These are phyloP conservation scores for Purpureocillium lavendulum DNA, from an alignment of 2,329 filamentous ascomycete species.

Conservation along the genomic window DNA sequence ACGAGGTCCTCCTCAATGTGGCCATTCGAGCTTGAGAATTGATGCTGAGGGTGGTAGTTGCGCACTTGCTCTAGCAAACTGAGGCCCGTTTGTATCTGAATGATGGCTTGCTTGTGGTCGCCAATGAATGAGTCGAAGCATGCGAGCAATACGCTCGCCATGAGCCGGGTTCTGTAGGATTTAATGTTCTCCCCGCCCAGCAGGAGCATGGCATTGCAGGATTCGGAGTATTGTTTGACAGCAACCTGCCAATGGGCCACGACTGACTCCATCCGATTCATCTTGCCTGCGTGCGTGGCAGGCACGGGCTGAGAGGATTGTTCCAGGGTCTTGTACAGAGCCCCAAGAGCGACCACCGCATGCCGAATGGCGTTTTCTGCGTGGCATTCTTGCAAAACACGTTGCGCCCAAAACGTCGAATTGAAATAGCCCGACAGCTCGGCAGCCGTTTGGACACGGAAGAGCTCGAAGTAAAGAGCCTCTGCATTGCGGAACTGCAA, in stretches of 20 bases:
- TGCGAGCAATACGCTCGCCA: slow-evolving; percentile 57
- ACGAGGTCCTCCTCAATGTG: slow-evolving; percentile 50
- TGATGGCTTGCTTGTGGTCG: slow-evolving; percentile 52
- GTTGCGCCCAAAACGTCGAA: slow-evolving; percentile 54
- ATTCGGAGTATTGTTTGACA: slow-evolving; percentile 49
- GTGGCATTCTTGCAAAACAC: slow-evolving; percentile 56
- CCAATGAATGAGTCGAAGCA: slow-evolving; percentile 62
- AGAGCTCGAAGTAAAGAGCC: slow-evolving; percentile 53
- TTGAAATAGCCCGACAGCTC: slow-evolving; percentile 62
- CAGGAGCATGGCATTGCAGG: slow-evolving; percentile 40
- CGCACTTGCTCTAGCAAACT: slow-evolving; percentile 42
- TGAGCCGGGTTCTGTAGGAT: slow-evolving; percentile 47
- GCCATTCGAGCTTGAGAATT: slow-evolving; percentile 23
- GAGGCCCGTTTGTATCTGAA: slow-evolving; percentile 52
- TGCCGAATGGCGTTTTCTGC: slow-evolving; percentile 53
- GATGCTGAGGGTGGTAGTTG: slow-evolving; percentile 9
- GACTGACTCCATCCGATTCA: slow-evolving; percentile 24
- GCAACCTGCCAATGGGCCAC: slow-evolving; percentile 51
- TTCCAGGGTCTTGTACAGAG: slow-evolving; percentile 59
- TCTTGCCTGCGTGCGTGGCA: slow-evolving; percentile 6
- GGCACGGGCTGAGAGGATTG: slow-evolving; percentile 44
- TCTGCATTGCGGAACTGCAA: slow-evolving; percentile 44
- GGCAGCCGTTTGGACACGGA: slow-evolving; percentile 50
- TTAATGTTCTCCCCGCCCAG: slow-evolving; percentile 32
- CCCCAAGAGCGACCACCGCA: slow-evolving; percentile 57